phyloP scores from a whole-genome alignment of 768 basidiomycete species.

The Piloderma croceum region DNA sequence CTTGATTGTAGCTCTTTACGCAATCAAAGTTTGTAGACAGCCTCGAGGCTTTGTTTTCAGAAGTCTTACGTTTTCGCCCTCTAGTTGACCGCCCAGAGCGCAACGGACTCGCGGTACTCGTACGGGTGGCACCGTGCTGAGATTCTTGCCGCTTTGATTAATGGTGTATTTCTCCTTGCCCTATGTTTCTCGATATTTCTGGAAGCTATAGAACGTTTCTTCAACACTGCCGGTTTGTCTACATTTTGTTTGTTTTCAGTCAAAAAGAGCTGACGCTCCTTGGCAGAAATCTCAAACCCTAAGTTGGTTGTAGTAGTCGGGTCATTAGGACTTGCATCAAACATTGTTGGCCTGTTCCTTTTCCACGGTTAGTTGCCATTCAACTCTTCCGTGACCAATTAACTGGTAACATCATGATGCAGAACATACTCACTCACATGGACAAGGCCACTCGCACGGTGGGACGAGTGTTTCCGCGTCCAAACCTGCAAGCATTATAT shows the following conservation, averaged over 20 bases:
- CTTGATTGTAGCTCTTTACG: slow-evolving; percentile 90
- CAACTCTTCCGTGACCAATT: slow-evolving; percentile 3
- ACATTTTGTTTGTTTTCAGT: slow-evolving; percentile 1
- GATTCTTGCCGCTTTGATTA: slow-evolving; percentile 89
- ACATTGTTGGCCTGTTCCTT: slow-evolving; percentile 87
- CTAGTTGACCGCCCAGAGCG: slow-evolving; percentile 59
- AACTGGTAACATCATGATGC: slow-evolving; percentile 10
- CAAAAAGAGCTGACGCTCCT: slow-evolving; percentile 6
- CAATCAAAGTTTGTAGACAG: slow-evolving; percentile 74
- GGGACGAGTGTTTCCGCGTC: slow-evolving; percentile 32
- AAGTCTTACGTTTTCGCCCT: slow-evolving; percentile 4
- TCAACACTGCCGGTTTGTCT: slow-evolving; percentile 67
- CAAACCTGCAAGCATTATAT: slow-evolving; percentile 34
- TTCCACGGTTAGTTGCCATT: slow-evolving; percentile 82
- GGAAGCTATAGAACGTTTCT: slow-evolving; percentile 89
- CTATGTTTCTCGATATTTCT: slow-evolving; percentile 94
- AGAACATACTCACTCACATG: slow-evolving; percentile 69
- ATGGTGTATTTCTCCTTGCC: slow-evolving; percentile 95
- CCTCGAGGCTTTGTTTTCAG: background rate
- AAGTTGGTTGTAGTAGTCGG: slow-evolving; percentile 88
- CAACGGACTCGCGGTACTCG: slow-evolving; percentile 73
- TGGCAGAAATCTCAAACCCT: slow-evolving; percentile 81
- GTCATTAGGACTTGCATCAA: slow-evolving; percentile 81
- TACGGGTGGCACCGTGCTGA: slow-evolving; percentile 99
- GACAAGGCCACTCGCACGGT: slow-evolving; percentile 42